Base-by-base conservation (phyloP, 2,329 filamentous ascomycete genomes). In the Sordariomycetes sp. region DNA sequence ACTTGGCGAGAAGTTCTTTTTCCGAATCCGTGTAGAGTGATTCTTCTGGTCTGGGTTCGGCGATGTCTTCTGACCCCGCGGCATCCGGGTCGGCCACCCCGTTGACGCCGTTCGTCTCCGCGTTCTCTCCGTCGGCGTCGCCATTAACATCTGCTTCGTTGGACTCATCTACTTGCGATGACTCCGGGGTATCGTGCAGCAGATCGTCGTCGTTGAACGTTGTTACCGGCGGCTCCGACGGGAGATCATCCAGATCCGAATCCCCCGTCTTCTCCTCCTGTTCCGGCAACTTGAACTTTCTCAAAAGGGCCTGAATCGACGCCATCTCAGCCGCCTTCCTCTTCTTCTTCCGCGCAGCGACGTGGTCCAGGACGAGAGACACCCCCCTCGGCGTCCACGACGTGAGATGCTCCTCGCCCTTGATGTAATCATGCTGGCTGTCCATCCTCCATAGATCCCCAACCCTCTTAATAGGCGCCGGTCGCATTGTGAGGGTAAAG, bases 401-500 rank as follows among this genome's bases (percentile, higher is more conserved):
- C 2, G 78, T 84, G 45, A 99, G 76, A 54, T 85, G 79, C 69
- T 99, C 94, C 70, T 99, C 91, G 57, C 94, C 94, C 69, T 96
- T 96, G 64, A 99, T 89, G 66, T 96, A 97, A 68, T 95, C 90
- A 65, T 95, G 87, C 59, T 89, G 86, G 17, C 91, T 97, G 69
- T 90, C 95, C 84, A 97, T 90, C 57, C 94, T 84, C 94, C 94
- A 99, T 13, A 99, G 76, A 67, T 99, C 94, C 2, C 90, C 90
- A 0, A 90, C 89, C 53, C 89, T 82, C 71, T 96, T 96, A 55
- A 95, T 90, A 2, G 90, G 90, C 8, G 89, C 85, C 0, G 94
- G 94, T 34, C 90, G 86, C 69, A 97, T 85, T 6, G 85, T 85
- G 54, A 97, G 75, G 1, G 89, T 90, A 70, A 95, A 99, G 59